Percentiles rank a stretch among this genome's conserved stretches.
Conservation (phyloP, 2,329 filamentous ascomycete species). For the Exophiala sideris region DNA sequence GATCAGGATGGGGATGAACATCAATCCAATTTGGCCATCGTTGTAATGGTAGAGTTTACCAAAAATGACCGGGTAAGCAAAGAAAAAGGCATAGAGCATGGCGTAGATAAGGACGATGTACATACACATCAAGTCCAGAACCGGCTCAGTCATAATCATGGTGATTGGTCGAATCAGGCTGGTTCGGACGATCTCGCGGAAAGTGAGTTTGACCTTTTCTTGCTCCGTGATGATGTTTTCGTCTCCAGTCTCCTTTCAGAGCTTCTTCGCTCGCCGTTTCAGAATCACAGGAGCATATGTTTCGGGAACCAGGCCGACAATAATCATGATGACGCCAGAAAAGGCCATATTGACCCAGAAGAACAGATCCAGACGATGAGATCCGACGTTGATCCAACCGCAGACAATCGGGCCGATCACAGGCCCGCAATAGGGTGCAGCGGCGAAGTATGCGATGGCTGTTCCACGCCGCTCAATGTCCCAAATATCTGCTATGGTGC, state of each 20-base stretch:
- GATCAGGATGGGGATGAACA: constrained; percentile 80
- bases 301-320: constrained; percentile 53
- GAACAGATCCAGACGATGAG: constrained; percentile 31
- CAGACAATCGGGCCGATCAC: constrained; percentile 59
- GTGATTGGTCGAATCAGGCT: constrained; percentile 44
- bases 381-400: constrained; percentile 54
- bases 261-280: constrained; percentile 46
- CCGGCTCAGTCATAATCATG: constrained; percentile 62
- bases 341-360: constrained; percentile 63
- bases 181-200: constrained; percentile 39
- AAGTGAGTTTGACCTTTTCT: constrained; percentile 41
- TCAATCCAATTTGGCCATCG: constrained; percentile 70
- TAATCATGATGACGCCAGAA: constrained; percentile 49
- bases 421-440: constrained; percentile 53
- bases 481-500: constrained; percentile 52
- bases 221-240: constrained; percentile 34
- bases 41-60: constrained; percentile 74
- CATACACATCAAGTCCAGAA: constrained; percentile 76
- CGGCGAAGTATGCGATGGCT: constrained; percentile 57
- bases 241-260: constrained; percentile 50
- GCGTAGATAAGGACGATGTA: constrained; percentile 78
- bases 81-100: constrained; percentile 54
- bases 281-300: constrained; percentile 55
- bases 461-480: constrained; percentile 55
- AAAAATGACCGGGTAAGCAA: constrained; percentile 62